Conservation (phyloP, 225 moss, liverwort and hornwort genomes). For the Sphagnum contortum region DNA sequence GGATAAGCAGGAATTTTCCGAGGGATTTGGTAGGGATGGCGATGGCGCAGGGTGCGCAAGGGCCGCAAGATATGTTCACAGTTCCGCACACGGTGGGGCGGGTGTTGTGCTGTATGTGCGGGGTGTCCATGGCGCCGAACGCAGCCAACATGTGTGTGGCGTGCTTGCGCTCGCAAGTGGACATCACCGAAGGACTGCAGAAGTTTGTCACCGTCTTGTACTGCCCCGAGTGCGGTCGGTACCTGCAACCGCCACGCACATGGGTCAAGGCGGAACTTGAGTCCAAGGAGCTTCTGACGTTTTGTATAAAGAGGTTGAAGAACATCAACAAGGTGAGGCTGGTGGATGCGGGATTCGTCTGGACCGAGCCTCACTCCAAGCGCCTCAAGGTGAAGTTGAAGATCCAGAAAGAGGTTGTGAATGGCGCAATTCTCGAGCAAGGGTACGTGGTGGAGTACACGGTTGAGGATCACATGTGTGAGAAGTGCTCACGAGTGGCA, state of each 20-base stretch:
- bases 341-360: slow-evolving; percentile 86
- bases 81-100: slow-evolving; percentile 84
- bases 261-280: slow-evolving; percentile 96
- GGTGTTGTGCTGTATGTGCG: slow-evolving; percentile 93
- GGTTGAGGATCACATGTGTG: slow-evolving; percentile 97
- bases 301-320: slow-evolving; percentile 87
- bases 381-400: slow-evolving; percentile 91
- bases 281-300: slow-evolving; percentile 94
- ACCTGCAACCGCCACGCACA: slow-evolving; percentile 83
- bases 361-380: slow-evolving; percentile 98
- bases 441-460: slow-evolving; percentile 82
- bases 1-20: no score
- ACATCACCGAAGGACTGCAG: slow-evolving; percentile 92
- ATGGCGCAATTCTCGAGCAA: slow-evolving; percentile 95
- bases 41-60: slow-evolving; percentile 11
- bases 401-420: slow-evolving; percentile 94
- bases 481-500: slow-evolving; percentile 70
- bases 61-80: slow-evolving; percentile 78
- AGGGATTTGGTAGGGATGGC: no score
- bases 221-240: slow-evolving; percentile 90
- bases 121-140: slow-evolving; percentile 83
- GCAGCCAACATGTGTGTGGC: slow-evolving; percentile 98
- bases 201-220: slow-evolving; percentile 74
- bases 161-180: slow-evolving; percentile 85
- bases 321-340: slow-evolving; percentile 84